Base-by-base conservation (phyloP, 768 basidiomycete genomes). In the Pleurotus platypus region DNA sequence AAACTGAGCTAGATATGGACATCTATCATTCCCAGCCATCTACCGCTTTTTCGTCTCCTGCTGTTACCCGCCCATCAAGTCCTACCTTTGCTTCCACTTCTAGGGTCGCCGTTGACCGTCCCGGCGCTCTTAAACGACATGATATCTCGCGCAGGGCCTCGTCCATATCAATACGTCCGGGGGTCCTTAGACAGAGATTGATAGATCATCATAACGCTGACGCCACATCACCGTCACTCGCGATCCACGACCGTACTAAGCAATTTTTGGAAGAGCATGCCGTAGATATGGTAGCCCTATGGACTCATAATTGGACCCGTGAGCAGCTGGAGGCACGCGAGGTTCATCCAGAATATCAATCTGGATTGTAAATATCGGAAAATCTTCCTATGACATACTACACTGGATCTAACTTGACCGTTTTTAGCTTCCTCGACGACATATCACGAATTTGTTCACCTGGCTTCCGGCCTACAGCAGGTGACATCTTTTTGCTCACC, bases 371-470 rank as follows among this genome's bases (percentile, higher is more conserved):
- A 67, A 84, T 80, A 57, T 38, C 37, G 49, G 49, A 55, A 45
- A 49, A 15, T 16, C 46, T 26, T 22, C 40, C 38, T 60, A 11
- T 51, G 11, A 38, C 12, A 37, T 24, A 3, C 26, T 26, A 40
- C 39, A 26, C 50, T 27, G 27, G 55, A 5, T 47, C 20, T 26
- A 46, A 16, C 22, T 40, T 9, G 11, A 12, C 4, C 13, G 26
- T 42, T 46, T 39, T 45, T 49, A 89, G 87, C 64, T 88, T 88
- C 64, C 66, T 89, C 53, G 73, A 83, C 60, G 77, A 84, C 48
- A 78, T 81, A 2, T 66, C 66, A 6, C 80, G 85, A 5, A 70
- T 88, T 43, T 77, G 82, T 3, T 63, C 70, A 11, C 71, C 72
- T 50, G 70, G 76, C 53, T 89, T 86, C 62, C 61, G 70, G 22